These are phyloP conservation scores for Scleromitrula shiraiana DNA, from an alignment of 2,329 filamentous ascomycete genomes.

Conservation along the genomic window DNA sequence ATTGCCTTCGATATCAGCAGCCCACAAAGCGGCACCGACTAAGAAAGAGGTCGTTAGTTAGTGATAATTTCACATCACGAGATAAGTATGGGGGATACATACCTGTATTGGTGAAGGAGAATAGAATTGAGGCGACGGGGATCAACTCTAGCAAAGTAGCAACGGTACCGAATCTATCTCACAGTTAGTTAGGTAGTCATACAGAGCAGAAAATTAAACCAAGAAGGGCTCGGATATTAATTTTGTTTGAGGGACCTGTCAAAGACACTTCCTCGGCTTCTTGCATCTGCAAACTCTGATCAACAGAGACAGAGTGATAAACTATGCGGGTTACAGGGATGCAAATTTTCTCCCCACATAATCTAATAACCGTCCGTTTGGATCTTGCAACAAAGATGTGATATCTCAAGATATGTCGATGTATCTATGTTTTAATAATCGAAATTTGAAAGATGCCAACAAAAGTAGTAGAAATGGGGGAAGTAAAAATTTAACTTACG, in stretches of 20 bases:
- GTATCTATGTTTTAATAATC: too few species aligned
- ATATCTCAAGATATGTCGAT: not conserved
- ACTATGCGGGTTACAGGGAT: not conserved
- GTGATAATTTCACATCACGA: not conserved
- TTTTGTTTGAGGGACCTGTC: conserved; percentile 5
- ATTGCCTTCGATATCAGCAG: conserved; percentile 65
- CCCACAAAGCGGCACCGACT: conserved; percentile 93
- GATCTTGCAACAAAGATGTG: not conserved
- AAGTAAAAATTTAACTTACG: conserved; percentile 50
- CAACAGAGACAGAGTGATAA: not conserved
- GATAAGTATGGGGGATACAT: conserved; percentile 11
- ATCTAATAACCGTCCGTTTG: not conserved
- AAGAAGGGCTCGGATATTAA: not conserved
- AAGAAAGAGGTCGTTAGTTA: not conserved
- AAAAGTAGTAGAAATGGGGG: not conserved
- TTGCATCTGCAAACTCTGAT: not conserved
- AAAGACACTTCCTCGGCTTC: not conserved
- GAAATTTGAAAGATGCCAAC: not conserved
- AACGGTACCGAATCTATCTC: conserved; percentile 62
- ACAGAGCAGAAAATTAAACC: not conserved
- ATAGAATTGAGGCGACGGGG: conserved; percentile 73
- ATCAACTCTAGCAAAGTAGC: conserved; percentile 79
- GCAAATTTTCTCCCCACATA: not conserved
- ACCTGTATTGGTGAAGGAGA: conserved; percentile 82
- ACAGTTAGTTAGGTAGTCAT: conserved; percentile 7